Conservation (phyloP, 805 yeast species). For the Schizosaccharomyces cryophilus region DNA sequence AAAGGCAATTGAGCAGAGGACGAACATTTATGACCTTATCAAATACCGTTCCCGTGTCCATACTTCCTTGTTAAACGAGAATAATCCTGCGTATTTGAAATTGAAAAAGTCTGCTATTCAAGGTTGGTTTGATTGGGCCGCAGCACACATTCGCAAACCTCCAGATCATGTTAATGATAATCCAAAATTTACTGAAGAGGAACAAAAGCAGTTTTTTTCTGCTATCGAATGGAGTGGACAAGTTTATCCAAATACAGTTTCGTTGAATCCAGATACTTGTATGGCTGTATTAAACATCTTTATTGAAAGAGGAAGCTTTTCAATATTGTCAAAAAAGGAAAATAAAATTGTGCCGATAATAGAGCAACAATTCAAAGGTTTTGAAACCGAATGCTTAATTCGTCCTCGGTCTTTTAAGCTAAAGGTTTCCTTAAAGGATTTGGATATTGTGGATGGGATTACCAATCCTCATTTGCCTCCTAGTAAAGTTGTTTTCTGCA, state of each 20-base stretch:
- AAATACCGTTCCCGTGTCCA: slow-evolving; percentile 41
- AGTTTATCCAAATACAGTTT: slow-evolving; percentile 19
- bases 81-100: neutral
- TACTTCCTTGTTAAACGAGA: neutral
- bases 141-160: neutral
- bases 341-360: slow-evolving; percentile 11
- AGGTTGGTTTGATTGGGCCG: neutral
- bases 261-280: slow-evolving; percentile 49
- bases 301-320: slow-evolving; percentile 55
- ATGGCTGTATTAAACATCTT: slow-evolving; percentile 42
- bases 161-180: neutral
- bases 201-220: slow-evolving; percentile 66
- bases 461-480: slow-evolving; percentile 57
- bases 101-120: neutral
- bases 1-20: slow-evolving; percentile 28
- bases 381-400: slow-evolving; percentile 45
- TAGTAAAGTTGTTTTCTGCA: slow-evolving; percentile 66
- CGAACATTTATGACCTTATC: slow-evolving; percentile 56
- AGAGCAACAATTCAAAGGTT: slow-evolving; percentile 45
- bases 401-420: slow-evolving; percentile 56
- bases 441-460: slow-evolving; percentile 61
- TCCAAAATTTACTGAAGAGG: slow-evolving; percentile 29
- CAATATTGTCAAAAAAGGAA: slow-evolving; percentile 21
- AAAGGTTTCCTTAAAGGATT: slow-evolving; percentile 52
- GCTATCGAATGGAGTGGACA: slow-evolving; percentile 77